Evolutionary conservation across 192 early-diverging fungal genomes (phyloP).

Genomic region (Coemansia sp.): DNA sequence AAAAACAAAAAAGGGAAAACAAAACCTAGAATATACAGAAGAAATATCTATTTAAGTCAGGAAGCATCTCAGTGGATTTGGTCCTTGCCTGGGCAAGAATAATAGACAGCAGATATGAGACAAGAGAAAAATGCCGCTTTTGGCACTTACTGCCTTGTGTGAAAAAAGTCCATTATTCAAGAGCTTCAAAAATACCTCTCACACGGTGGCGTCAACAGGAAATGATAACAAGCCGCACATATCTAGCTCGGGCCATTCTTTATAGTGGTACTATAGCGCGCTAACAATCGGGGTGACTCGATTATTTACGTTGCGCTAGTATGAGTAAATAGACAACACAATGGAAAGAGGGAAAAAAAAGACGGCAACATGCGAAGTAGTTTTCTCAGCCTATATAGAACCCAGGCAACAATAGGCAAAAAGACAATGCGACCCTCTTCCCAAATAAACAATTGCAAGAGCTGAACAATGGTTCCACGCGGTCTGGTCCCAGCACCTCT

Average conservation of each 20-base stretch:
- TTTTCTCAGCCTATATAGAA: not conserved
- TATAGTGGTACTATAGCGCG: not conserved
- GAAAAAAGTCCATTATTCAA: not conserved
- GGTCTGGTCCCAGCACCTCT: not conserved
- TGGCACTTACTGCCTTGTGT: not conserved
- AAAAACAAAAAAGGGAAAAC: not conserved
- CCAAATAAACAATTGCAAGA: not conserved
- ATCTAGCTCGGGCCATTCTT: not conserved
- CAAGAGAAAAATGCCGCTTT: not conserved
- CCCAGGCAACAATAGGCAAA: not conserved
- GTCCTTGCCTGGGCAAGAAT: not conserved
- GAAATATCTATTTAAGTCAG: not conserved
- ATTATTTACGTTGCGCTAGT: not conserved
- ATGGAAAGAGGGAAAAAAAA: not conserved
- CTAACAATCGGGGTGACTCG: not conserved
- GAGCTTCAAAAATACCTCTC: not conserved
- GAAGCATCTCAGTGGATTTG: not conserved
- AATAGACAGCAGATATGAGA: not conserved
- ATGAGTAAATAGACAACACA: conserved; percentile 1
- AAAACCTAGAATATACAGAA: not conserved
- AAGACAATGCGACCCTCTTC: not conserved
- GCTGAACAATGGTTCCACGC: not conserved
- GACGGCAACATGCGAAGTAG: not conserved
- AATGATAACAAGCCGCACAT: conserved; percentile 5
- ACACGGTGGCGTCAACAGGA: not conserved